Conservation (phyloP, 2,329 filamentous ascomycete species). For the Cytospora schulzeri region DNA sequence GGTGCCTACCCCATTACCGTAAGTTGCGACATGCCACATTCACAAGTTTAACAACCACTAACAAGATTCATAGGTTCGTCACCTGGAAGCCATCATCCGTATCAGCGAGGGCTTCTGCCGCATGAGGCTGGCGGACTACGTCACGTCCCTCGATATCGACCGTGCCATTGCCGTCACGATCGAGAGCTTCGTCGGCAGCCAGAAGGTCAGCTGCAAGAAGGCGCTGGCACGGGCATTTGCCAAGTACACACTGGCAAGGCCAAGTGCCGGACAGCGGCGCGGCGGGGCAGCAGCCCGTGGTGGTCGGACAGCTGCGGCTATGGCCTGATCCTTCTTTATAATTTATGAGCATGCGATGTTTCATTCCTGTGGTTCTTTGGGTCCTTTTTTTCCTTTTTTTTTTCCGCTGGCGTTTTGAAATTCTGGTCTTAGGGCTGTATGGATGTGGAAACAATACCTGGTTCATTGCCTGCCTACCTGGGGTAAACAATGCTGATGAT, state of each 20-base stretch:
- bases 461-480: not conserved
- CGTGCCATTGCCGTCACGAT: constrained; percentile 96
- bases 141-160: constrained; percentile 86
- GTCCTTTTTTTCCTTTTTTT: not conserved
- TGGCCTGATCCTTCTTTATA: constrained; percentile 18
- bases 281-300: constrained; percentile 31
- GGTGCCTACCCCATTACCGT: constrained; percentile 98
- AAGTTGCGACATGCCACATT: constrained; percentile 43
- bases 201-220: constrained; percentile 98
- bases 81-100: constrained; percentile 96
- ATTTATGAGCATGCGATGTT: constrained; percentile 1
- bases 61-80: constrained; percentile 69
- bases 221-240: constrained; percentile 91
- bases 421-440: constrained; percentile 1
- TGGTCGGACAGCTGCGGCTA: constrained; percentile 26
- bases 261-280: constrained; percentile 38
- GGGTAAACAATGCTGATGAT: constrained; percentile 15
- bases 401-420: constrained; percentile 21
- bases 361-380: not conserved
- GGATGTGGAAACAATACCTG: constrained; percentile 14
- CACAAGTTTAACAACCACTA: not conserved
- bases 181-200: constrained; percentile 91
- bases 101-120: constrained; percentile 94
- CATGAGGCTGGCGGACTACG: constrained; percentile 98
- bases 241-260: constrained; percentile 75